Conservation (phyloP, 2,329 filamentous ascomycete genomes). For the Teratosphaeria epicoccoides region DNA sequence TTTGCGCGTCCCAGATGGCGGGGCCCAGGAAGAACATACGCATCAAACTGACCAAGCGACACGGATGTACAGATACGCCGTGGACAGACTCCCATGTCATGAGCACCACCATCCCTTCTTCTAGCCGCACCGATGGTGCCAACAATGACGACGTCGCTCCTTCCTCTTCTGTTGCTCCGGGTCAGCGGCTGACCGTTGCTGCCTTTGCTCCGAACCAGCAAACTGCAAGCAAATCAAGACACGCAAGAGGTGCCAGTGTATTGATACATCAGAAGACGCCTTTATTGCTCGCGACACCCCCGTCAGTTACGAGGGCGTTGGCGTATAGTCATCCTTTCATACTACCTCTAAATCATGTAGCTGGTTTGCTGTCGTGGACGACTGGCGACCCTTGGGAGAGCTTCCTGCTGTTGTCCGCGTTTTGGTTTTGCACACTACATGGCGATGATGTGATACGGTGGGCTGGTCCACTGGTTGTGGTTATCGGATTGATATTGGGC, state of each 20-base stretch:
- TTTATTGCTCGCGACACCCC: slow-evolving; percentile 81
- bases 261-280: slow-evolving; percentile 96
- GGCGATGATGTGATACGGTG: slow-evolving; percentile 72
- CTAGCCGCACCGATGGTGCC: slow-evolving; percentile 20
- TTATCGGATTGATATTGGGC: slow-evolving; percentile 68
- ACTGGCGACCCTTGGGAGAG: slow-evolving; percentile 93
- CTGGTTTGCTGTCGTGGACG: slow-evolving; percentile 85
- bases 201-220: slow-evolving; percentile 83
- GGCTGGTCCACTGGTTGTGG: slow-evolving; percentile 73
- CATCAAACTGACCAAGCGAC: background rate
- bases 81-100: slow-evolving; percentile 41
- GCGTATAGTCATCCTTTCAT: slow-evolving; percentile 95
- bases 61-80: slow-evolving; percentile 30
- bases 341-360: slow-evolving; percentile 74
- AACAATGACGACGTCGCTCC: slow-evolving; percentile 1
- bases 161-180: slow-evolving; percentile 1
- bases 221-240: slow-evolving; percentile 10
- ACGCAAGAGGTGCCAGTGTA: slow-evolving; percentile 37
- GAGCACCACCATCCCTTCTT: slow-evolving; percentile 15
- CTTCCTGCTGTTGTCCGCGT: slow-evolving; percentile 73
- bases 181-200: slow-evolving; percentile 60
- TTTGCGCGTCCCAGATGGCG: background rate
- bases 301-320: slow-evolving; percentile 84
- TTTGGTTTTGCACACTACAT: slow-evolving; percentile 81
- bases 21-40: background rate